Base-by-base conservation (phyloP, 1,284 basidiomycete genomes). In the Xerocomus nothofagi region DNA sequence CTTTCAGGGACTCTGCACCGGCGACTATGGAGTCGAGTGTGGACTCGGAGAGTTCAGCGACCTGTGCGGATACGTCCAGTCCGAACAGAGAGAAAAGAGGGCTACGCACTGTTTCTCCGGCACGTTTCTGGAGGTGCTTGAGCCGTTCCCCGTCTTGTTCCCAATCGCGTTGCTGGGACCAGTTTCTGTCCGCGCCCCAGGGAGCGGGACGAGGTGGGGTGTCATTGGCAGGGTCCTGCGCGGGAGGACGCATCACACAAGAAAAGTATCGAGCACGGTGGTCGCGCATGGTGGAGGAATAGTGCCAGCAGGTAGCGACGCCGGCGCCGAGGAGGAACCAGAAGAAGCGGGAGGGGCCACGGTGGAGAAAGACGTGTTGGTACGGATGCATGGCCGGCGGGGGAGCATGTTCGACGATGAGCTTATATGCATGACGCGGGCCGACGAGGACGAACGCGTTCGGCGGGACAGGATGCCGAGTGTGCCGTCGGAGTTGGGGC, bases 261-360 rank as follows among this genome's bases (percentile, higher is more conserved):
- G 65, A 53, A 31, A 57, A 68, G 53, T 53, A 56, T 7, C 57
- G 56, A 10, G 65, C 51, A 6, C 63, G 63, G 24, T 58, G 51
- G 12, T 70, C 66, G 39, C 52, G 61, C 52, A 59, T 56, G 38
- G 54, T 37, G 45, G 59, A 54, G 33, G 65, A 59, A 20, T 44
- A 34, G 32, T 65, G 68, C 74, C 74, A 86, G 59, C 69, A 72
- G 6, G 76, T 72, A 3, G 82, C 78, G 34, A 73, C 63, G 3
- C 69, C 72, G 5, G 80, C 84, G 48, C 86, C 85, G 54, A 86
- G 24, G 55, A 75, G 14, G 71, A 87, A 86, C 86, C 86, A 88
- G 61, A 88, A 39, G 50, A 84, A 39, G 54, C 86, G 82, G 26
- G 77, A 78, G 30, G 78, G 78, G 20, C 76, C 70, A 44, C 68